Percentiles rank a stretch among this genome's conserved stretches.
Evolutionary conservation across 345 rosid genomes (phyloP).

Genomic region (Salix brachista): DNA sequence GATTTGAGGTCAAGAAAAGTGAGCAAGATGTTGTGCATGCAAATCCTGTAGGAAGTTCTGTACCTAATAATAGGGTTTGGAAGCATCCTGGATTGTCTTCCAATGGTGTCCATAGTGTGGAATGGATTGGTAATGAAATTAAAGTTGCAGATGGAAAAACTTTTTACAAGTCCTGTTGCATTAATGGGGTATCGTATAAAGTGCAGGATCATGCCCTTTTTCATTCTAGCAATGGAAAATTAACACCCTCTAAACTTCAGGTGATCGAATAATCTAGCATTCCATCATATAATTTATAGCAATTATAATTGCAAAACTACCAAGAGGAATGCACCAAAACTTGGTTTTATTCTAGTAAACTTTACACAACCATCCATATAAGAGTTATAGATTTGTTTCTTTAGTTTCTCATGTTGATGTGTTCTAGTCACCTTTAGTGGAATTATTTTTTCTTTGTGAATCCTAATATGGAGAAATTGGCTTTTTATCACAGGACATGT

Average conservation of each 20-base stretch:
- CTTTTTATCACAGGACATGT: slow-evolving; percentile 49
- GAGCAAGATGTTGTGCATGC: slow-evolving; percentile 23
- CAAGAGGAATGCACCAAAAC: not conserved
- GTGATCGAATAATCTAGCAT: slow-evolving; percentile 24
- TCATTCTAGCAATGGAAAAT: slow-evolving; percentile 33
- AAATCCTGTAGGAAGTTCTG: slow-evolving; percentile 29
- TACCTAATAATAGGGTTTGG: slow-evolving; percentile 7
- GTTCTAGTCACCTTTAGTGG: not conserved
- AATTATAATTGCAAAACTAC: not conserved
- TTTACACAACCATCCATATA: not conserved
- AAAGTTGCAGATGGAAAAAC: slow-evolving; percentile 42
- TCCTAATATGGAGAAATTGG: not conserved
- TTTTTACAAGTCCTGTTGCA: slow-evolving; percentile 46
- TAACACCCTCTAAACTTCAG: slow-evolving; percentile 63
- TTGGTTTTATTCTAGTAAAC: not conserved
- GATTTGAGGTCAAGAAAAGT: slow-evolving; percentile 17
- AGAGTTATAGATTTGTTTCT: not conserved
- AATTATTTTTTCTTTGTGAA: not conserved
- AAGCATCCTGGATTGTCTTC: slow-evolving; percentile 18
- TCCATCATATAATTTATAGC: not conserved
- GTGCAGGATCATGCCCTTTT: slow-evolving; percentile 58
- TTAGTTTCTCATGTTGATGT: not conserved
- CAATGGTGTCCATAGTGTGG: slow-evolving; percentile 23
- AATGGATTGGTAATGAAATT: slow-evolving; percentile 42
- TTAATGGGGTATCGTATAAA: slow-evolving; percentile 49